phyloP scores from a whole-genome alignment of 2,329 filamentous ascomycete genomes.

The Aphanocladium album region DNA sequence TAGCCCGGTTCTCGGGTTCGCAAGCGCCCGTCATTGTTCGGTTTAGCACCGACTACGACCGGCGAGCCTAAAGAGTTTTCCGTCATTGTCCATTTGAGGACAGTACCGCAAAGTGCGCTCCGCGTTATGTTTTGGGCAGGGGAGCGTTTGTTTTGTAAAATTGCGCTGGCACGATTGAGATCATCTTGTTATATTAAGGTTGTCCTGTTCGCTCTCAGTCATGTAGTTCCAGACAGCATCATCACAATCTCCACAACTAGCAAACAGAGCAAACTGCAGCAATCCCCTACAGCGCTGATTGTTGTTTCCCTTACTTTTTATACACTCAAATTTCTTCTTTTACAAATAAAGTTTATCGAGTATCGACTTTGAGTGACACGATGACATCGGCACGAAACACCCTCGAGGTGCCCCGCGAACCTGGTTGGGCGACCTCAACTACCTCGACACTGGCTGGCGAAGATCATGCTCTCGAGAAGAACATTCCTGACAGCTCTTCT shows the following conservation, averaged over 20 bases:
- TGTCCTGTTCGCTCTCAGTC: background rate
- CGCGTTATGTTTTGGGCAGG: background rate
- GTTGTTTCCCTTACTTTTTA: background rate
- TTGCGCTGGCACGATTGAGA: background rate
- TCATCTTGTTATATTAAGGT: background rate
- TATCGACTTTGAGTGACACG: background rate
- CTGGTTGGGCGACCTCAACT: constrained; percentile 5
- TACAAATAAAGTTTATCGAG: no score
- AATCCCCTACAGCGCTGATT: background rate
- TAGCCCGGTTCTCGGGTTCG: background rate
- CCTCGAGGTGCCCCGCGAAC: constrained; percentile 7
- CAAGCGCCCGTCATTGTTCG: background rate
- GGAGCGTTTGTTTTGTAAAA: background rate
- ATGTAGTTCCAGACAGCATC: background rate
- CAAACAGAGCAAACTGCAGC: background rate
- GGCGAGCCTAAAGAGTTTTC: background rate
- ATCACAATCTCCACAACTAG: background rate
- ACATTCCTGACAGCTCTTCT: background rate
- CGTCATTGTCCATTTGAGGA: background rate
- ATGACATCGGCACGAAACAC: constrained; percentile 7
- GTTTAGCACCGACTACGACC: background rate
- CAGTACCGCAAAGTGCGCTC: background rate
- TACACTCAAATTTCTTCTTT: no score
- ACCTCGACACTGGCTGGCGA: constrained; percentile 8
- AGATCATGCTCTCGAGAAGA: constrained; percentile 3